These are phyloP conservation scores for Candida ponderosae DNA, from an alignment of 805 yeast genomes.

Conservation along the genomic window DNA sequence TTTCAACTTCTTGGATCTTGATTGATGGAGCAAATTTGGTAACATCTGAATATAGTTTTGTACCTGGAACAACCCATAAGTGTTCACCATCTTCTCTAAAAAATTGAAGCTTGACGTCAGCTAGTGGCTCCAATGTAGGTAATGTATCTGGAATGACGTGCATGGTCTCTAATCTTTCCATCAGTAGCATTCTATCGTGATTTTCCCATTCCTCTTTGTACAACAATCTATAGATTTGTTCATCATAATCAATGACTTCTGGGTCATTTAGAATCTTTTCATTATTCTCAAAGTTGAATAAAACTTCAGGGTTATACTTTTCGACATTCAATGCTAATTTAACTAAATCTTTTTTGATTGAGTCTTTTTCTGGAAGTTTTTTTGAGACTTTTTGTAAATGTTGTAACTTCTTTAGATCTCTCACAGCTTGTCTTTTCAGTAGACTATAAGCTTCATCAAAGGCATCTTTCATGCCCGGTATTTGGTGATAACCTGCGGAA, in stretches of 20 bases:
- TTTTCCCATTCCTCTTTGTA: constrained; percentile 67
- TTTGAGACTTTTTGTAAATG: constrained; percentile 28
- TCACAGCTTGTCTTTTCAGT: constrained; percentile 42
- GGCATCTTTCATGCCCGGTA: constrained; percentile 71
- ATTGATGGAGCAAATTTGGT: constrained; percentile 74
- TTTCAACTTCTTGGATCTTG: constrained; percentile 64
- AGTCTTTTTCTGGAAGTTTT: constrained; percentile 15
- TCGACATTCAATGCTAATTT: constrained; percentile 54
- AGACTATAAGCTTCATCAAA: constrained; percentile 62
- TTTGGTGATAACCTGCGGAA: constrained; percentile 44
- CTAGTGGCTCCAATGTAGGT: constrained; percentile 79
- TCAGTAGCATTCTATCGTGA: constrained; percentile 63
- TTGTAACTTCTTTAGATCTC: constrained; percentile 32
- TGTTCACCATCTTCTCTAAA: constrained; percentile 58
- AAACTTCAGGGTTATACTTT: constrained; percentile 74
- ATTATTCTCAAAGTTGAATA: constrained; percentile 49
- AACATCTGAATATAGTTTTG: constrained; percentile 60
- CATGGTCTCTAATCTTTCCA: constrained; percentile 88
- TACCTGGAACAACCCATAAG: constrained; percentile 77
- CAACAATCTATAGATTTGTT: constrained; percentile 73
- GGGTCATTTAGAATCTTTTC: constrained; percentile 30
- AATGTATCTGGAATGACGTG: constrained; percentile 88
- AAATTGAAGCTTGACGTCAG: constrained; percentile 67
- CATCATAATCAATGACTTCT: constrained; percentile 50
- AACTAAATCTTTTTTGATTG: constrained; percentile 13